Evolutionary conservation across 2,329 filamentous ascomycete genomes (phyloP).

Genomic region (Verticillium dahliae): DNA sequence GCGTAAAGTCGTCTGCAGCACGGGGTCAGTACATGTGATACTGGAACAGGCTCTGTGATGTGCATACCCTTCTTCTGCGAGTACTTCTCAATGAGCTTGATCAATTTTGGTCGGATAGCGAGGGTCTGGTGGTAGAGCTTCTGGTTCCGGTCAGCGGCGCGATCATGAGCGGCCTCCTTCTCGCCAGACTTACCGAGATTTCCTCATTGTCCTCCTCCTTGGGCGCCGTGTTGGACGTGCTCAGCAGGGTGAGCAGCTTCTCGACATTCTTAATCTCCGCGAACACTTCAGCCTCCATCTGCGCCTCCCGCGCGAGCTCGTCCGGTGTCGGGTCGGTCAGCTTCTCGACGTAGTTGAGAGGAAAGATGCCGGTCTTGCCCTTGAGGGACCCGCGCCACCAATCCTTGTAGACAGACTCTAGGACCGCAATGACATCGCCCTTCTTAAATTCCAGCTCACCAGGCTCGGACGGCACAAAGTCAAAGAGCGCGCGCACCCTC

Average conservation of each 20-base stretch:
- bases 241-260: constrained; percentile 78
- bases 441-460: constrained; percentile 95
- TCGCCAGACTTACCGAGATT: constrained; percentile 61
- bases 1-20: constrained; percentile 83
- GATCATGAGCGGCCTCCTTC: neutral
- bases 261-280: constrained; percentile 59
- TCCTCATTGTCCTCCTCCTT: constrained; percentile 94
- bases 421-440: constrained; percentile 92
- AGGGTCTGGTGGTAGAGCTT: constrained; percentile 88
- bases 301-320: constrained; percentile 88
- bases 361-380: constrained; percentile 95
- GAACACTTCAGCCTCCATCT: constrained; percentile 77
- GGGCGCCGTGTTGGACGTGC: constrained; percentile 72
- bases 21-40: constrained; percentile 7
- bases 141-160: constrained; percentile 31
- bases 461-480: constrained; percentile 89
- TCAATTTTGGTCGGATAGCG: constrained; percentile 90
- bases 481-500: constrained; percentile 84
- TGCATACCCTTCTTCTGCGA: constrained; percentile 89
- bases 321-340: constrained; percentile 89
- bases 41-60: neutral
- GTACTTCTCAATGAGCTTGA: constrained; percentile 97
- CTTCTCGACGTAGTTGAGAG: constrained; percentile 98
- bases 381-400: constrained; percentile 98
- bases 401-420: constrained; percentile 98